phyloP scores from a whole-genome alignment of 192 early-diverging fungal species.

The Mortierella hygrophila region DNA sequence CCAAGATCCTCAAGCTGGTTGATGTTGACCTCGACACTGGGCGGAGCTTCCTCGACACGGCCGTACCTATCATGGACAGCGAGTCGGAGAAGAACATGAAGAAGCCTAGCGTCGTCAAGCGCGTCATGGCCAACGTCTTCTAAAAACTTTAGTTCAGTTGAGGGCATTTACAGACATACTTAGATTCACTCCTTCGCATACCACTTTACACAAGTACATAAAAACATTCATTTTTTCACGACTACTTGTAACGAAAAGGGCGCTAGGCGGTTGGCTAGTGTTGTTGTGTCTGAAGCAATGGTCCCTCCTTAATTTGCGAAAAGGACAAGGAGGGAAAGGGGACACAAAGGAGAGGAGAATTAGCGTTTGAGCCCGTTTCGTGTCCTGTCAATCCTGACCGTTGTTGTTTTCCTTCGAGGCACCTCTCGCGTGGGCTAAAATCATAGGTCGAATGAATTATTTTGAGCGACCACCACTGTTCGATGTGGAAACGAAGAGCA shows the following conservation, averaged over 20 bases:
- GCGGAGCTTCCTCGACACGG: slow-evolving; percentile 39
- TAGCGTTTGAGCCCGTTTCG: no score
- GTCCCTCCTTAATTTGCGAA: background rate
- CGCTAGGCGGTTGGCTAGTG: background rate
- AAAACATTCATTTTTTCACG: background rate
- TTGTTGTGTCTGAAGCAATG: background rate
- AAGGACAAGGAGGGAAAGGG: background rate
- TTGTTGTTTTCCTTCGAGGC: background rate
- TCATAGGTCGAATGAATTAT: background rate
- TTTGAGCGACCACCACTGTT: no score
- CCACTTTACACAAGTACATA: background rate
- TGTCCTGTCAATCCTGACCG: no score
- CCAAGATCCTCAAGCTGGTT: slow-evolving; percentile 66
- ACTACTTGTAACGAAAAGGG: background rate
- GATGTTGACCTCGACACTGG: slow-evolving; percentile 68
- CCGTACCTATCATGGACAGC: slow-evolving; percentile 23
- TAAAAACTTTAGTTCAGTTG: slow-evolving; percentile 1
- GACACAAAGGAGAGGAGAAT: no score
- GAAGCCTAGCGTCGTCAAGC: slow-evolving; percentile 29
- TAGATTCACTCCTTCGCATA: background rate
- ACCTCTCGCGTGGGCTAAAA: background rate
- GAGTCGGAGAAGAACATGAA: slow-evolving; percentile 32
- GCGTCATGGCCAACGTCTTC: slow-evolving; percentile 19
- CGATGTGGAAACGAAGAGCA: no score
- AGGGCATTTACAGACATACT: background rate